These are phyloP conservation scores for Dillenia turbinata DNA, from an alignment of 164 flowering plant species.

Conservation along the genomic window DNA sequence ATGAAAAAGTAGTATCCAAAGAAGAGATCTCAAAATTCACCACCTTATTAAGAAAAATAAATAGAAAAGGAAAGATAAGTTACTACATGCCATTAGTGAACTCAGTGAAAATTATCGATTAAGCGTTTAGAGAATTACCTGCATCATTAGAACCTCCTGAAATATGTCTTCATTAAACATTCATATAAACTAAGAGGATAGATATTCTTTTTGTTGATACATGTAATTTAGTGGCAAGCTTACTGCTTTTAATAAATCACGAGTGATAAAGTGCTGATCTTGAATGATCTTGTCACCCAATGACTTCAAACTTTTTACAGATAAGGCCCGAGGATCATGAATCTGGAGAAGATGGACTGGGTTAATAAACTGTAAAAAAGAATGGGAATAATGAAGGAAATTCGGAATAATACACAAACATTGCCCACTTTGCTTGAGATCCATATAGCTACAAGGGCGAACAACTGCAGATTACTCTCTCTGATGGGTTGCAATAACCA, in stretches of 20 bases:
- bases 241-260: constrained; percentile 75
- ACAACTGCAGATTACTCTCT: constrained; percentile 72
- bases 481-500: constrained; percentile 64
- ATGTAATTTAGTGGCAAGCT: constrained; percentile 11
- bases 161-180: constrained; percentile 15
- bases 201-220: background rate
- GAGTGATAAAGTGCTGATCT: constrained; percentile 67
- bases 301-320: constrained; percentile 51
- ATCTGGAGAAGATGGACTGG: constrained; percentile 31
- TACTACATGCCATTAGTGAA: no score
- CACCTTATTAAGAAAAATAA: constrained; percentile 31
- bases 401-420: background rate
- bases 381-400: background rate
- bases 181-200: background rate
- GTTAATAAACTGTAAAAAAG: background rate
- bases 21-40: constrained; percentile 67
- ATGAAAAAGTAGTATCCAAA: constrained; percentile 32
- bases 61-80: background rate
- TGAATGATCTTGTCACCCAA: constrained; percentile 47
- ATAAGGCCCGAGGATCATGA: constrained; percentile 45
- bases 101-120: constrained; percentile 5
- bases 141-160: constrained; percentile 72
- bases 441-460: constrained; percentile 72
- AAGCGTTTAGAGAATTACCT: constrained; percentile 35
- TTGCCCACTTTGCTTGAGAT: constrained; percentile 58